phyloP scores from a whole-genome alignment of 768 basidiomycete genomes.

The Lentinula edodes region DNA sequence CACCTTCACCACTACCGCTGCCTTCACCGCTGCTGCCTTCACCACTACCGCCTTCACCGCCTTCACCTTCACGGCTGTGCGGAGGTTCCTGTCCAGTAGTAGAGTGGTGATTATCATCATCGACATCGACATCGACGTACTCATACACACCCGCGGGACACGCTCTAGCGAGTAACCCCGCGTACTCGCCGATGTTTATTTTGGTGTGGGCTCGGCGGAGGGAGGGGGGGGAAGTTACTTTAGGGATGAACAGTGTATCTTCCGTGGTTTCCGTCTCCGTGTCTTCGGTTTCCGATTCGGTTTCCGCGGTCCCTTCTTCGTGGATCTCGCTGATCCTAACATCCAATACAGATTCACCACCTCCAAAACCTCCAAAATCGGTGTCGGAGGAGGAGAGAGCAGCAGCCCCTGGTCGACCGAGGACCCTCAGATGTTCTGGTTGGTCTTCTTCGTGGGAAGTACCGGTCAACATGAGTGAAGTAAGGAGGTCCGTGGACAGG shows the following conservation, averaged over 20 bases:
- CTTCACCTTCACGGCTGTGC: no score
- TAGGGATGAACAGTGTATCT: no score
- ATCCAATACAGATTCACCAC: conserved; percentile 12
- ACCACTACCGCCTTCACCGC: no score
- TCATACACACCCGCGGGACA: conserved; percentile 98
- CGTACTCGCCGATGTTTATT: conserved; percentile 75
- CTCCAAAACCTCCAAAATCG: not conserved
- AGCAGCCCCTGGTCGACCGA: conserved; percentile 7
- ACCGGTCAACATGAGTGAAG: conserved; percentile 82
- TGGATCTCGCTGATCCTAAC: conserved; percentile 17
- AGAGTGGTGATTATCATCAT: no score
- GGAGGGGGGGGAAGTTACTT: conserved; percentile 16
- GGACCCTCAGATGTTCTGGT: conserved; percentile 78
- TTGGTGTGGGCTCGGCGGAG: conserved; percentile 59
- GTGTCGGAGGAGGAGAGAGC: no score
- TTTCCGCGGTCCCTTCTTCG: conserved; percentile 10
- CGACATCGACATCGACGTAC: conserved; percentile 83
- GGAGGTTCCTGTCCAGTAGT: no score
- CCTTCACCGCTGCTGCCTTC: no score
- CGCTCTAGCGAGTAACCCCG: conserved; percentile 79
- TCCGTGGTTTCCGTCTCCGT: no score
- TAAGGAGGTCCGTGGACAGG: conserved; percentile 89
- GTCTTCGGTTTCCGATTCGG: not conserved
- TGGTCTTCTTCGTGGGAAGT: conserved; percentile 99
- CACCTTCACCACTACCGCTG: no score